A percentile compares a stretch with the other conserved stretches of the same genome.
Evolutionary conservation across 108 stramenopile genomes (phyloP).

Genomic region (Skeletonema potamos): DNA sequence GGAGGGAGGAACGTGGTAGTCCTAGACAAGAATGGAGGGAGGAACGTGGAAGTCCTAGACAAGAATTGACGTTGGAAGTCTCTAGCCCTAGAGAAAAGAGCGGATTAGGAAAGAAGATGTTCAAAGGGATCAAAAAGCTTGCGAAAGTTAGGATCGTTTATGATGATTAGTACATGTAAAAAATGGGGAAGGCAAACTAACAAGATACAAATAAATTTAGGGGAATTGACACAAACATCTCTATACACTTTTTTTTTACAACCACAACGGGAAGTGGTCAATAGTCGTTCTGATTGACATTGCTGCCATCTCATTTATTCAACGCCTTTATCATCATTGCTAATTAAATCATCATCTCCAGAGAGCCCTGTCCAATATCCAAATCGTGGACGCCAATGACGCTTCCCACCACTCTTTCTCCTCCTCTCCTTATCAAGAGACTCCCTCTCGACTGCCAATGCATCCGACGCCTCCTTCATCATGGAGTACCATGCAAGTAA

Average conservation of each 20-base stretch:
- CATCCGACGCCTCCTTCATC: slow-evolving; percentile 6
- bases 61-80: background rate
- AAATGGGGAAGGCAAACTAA: background rate
- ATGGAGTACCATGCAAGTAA: slow-evolving; percentile 37
- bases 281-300: background rate
- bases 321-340: background rate
- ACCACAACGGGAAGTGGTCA: too few relatives aligned
- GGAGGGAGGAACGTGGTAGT: background rate
- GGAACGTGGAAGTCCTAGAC: background rate
- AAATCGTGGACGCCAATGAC: background rate
- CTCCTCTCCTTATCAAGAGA: slow-evolving; percentile 3
- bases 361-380: background rate
- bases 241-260: background rate
- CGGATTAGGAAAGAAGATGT: background rate
- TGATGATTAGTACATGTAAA: background rate
- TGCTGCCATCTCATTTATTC: too few relatives aligned
- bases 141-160: background rate
- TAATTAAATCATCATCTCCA: background rate
- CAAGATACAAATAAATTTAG: background rate
- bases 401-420: background rate
- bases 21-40: background rate
- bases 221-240: too few relatives aligned
- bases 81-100: background rate
- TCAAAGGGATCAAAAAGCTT: background rate
- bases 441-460: background rate